phyloP scores from a whole-genome alignment of 345 rosid species.

The Eucalyptus rudis region DNA sequence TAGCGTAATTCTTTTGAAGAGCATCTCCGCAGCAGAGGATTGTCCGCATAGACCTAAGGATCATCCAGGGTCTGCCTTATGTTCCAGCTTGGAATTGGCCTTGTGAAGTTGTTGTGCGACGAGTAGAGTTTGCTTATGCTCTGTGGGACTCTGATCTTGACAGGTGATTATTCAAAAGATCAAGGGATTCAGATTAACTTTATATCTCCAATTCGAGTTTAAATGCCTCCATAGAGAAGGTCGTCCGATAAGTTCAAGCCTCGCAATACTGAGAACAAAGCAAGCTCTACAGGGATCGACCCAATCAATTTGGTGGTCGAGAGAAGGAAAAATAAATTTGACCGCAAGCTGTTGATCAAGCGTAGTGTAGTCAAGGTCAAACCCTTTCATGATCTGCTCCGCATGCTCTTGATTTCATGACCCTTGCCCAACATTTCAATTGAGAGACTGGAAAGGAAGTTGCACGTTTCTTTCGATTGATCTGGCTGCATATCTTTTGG shows the following conservation, averaged over 20 bases:
- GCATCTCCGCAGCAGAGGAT: neutral
- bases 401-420: neutral
- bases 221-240: slow-evolving; percentile 1
- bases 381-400: neutral
- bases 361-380: neutral
- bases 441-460: too few species aligned
- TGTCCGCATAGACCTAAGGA: neutral
- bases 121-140: slow-evolving; percentile 2
- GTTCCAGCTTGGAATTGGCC: neutral
- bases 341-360: neutral
- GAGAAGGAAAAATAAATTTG: neutral
- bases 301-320: slow-evolving; percentile 5
- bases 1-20: neutral
- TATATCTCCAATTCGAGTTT: neutral
- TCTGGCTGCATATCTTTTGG: too few species aligned
- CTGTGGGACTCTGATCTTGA: slow-evolving; percentile 3
- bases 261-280: neutral
- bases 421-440: too few species aligned
- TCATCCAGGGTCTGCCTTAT: neutral
- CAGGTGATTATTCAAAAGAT: slow-evolving; percentile 2
- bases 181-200: slow-evolving; percentile 2
- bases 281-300: neutral
- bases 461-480: too few species aligned
- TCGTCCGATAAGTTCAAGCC: slow-evolving; percentile 3
- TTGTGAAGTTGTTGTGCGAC: slow-evolving; percentile 3